A percentile compares a stretch with the other conserved stretches of the same genome.
Conservation (phyloP, 352 stramenopile genomes). For the Poterioochromonas sp. region DNA sequence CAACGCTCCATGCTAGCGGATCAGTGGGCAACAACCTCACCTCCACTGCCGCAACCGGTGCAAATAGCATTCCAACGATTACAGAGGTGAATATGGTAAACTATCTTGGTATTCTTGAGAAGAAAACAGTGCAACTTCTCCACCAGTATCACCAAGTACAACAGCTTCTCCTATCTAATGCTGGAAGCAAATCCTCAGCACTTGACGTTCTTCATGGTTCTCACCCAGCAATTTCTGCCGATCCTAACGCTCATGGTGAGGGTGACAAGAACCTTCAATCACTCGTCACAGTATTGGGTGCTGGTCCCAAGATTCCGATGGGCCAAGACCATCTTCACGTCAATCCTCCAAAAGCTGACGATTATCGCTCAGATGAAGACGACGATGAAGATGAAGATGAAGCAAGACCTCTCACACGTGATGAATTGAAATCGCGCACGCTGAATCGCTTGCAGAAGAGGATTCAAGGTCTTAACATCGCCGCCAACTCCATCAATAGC, state of each 20-base stretch:
- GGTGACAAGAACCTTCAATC: not conserved
- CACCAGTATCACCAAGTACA: constrained; percentile 5
- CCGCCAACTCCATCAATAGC: not conserved
- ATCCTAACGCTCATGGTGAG: not conserved
- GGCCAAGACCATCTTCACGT: constrained; percentile 75
- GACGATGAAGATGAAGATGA: constrained; percentile 59
- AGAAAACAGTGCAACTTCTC: constrained; percentile 81
- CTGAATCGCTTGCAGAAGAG: constrained; percentile 59
- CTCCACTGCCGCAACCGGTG: not conserved
- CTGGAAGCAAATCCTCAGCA: no score
- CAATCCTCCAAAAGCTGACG: constrained; percentile 80
- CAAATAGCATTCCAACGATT: constrained; percentile 52
- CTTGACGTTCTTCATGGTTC: no score
- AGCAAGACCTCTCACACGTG: constrained; percentile 66
- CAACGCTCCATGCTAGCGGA: constrained; percentile 55
- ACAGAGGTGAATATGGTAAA: constrained; percentile 88
- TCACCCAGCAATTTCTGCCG: not conserved
- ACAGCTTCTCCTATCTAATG: not conserved
- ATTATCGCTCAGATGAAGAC: constrained; percentile 75
- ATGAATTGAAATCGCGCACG: constrained; percentile 80
- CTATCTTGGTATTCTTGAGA: constrained; percentile 84
- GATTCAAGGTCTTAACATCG: not conserved
- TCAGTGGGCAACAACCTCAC: constrained; percentile 49
- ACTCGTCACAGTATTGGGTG: constrained; percentile 56
- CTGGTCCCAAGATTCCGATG: constrained; percentile 72